Evolutionary conservation across 2,329 filamentous ascomycete genomes (phyloP), one percentile per base, ranked within the genome.

Genomic region (Fusarium sambucinum): DNA sequence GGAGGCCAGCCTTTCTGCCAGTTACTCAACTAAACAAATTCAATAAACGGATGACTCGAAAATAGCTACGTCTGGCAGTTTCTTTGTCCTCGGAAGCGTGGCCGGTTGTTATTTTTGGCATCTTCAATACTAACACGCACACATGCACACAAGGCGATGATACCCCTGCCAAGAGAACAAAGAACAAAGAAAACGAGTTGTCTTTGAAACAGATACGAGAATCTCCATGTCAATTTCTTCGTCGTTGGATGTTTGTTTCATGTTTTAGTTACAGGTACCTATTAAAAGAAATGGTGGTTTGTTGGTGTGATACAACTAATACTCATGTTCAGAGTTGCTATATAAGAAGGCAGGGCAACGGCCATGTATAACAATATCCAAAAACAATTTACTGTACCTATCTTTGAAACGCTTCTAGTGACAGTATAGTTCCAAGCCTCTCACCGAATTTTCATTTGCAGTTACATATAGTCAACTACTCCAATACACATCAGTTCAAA

Each of bases 181-280:
- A 66, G 66, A 63, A 67, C 45, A 62, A 68, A 66, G 52, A 42
- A 50, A 38, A 25, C 16, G 6, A 19, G n/a, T 13, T 27, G 10
- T 25, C 19, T 33, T 41, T 44, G 46, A 59, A 30, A 54, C 35
- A 13, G 9, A 27, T 7, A 14, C 19, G 7, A 37, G 11, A 14
- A 25, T 4, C 13, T 11, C 16, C 19, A 6, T 27, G 8, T 8
- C 14, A 7, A 12, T 3, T 32, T 7, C 10, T 6, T 32, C 11
- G n/a, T 16, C 13, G 8, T 19, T 33, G 3, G 1, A 0, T 14
- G 7, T 27, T 27, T 53, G 35, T 65, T 65, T 42, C 51, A 59
- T 40, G 16, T 53, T 30, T 33, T 41, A 42, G 21, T 30, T 19
- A 6, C 14, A 11, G 12, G 16, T 13, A 7, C 48, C 52, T 67